Evolutionary conservation across 1,284 basidiomycete species (phyloP).

Genomic region (Bjerkandera adusta): DNA sequence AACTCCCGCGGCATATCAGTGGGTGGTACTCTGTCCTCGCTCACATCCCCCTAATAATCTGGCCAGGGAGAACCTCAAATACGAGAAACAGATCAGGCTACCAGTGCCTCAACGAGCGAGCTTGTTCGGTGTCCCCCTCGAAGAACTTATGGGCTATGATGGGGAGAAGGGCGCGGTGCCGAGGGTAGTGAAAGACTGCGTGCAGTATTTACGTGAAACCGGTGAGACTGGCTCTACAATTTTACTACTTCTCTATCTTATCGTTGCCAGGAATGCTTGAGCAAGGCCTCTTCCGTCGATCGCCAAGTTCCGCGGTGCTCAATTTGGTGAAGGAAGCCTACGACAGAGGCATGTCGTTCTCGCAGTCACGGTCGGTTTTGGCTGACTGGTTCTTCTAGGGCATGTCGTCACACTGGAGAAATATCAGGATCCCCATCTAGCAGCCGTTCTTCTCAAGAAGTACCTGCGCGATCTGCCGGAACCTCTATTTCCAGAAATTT

Average conservation of each 20-base stretch:
- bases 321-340: constrained; percentile 79
- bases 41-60: not conserved
- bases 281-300: constrained; percentile 79
- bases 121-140: constrained; percentile 77
- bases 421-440: constrained; percentile 76
- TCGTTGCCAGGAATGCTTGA: constrained; percentile 55
- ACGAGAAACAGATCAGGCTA: constrained; percentile 64
- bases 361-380: not conserved
- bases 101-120: constrained; percentile 57
- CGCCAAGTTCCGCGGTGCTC: constrained; percentile 68
- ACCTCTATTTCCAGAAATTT: constrained; percentile 67
- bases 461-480: constrained; percentile 77
- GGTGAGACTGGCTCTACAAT: constrained; percentile 33
- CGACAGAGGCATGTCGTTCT: constrained; percentile 54
- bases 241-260: constrained; percentile 5
- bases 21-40: constrained; percentile 24
- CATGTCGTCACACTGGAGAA: constrained; percentile 73
- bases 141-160: constrained; percentile 77
- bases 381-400: constrained; percentile 36
- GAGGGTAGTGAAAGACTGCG: constrained; percentile 73
- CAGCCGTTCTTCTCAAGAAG: constrained; percentile 83
- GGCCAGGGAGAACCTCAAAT: constrained; percentile 68
- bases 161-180: constrained; percentile 81
- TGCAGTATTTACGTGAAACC: constrained; percentile 65
- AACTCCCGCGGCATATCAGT: constrained; percentile 79